Percentiles rank a stretch among this genome's conserved stretches.
These are phyloP conservation scores for Guyanaporus albipodus DNA, from an alignment of 768 basidiomycete genomes.

Conservation along the genomic window DNA sequence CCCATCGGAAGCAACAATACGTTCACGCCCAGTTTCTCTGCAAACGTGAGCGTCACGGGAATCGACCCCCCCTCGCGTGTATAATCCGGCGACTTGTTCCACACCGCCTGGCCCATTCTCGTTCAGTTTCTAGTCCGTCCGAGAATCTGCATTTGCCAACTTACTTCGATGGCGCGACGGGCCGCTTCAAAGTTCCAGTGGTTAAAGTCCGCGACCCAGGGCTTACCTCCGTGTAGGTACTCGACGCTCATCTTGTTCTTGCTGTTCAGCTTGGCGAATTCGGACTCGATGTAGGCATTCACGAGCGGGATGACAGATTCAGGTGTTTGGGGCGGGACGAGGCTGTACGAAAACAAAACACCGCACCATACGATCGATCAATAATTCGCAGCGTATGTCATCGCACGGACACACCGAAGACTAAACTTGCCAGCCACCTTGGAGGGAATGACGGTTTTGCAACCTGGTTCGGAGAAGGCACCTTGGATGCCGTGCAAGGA, in stretches of 20 bases:
- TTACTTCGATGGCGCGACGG: slow-evolving; percentile 74
- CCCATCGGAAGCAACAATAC: slow-evolving; percentile 91
- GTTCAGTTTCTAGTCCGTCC: background rate
- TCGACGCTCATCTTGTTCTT: slow-evolving; percentile 81
- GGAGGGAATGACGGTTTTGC: slow-evolving; percentile 92
- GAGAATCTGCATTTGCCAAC: background rate
- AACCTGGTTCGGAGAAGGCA: slow-evolving; percentile 76
- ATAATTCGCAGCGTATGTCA: background rate
- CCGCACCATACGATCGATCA: background rate
- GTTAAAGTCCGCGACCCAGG: slow-evolving; percentile 80
- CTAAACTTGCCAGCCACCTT: slow-evolving; percentile 90
- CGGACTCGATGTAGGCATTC: slow-evolving; percentile 59
- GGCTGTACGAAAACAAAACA: slow-evolving; percentile 32
- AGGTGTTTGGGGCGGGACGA: slow-evolving; percentile 87
- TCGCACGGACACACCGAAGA: slow-evolving; percentile 58
- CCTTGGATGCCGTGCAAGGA: slow-evolving; percentile 96
- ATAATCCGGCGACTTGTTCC: slow-evolving; percentile 71
- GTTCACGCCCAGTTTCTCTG: slow-evolving; percentile 81
- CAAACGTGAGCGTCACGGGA: slow-evolving; percentile 91
- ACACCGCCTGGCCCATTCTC: slow-evolving; percentile 38
- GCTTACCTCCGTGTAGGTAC: slow-evolving; percentile 76
- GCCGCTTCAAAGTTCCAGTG: slow-evolving; percentile 96
- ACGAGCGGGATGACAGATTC: slow-evolving; percentile 71
- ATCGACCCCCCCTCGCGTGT: slow-evolving; percentile 94
- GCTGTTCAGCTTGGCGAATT: slow-evolving; percentile 80